Conservation (phyloP, 441 rosid genomes). For the Populus hybrid region DNA sequence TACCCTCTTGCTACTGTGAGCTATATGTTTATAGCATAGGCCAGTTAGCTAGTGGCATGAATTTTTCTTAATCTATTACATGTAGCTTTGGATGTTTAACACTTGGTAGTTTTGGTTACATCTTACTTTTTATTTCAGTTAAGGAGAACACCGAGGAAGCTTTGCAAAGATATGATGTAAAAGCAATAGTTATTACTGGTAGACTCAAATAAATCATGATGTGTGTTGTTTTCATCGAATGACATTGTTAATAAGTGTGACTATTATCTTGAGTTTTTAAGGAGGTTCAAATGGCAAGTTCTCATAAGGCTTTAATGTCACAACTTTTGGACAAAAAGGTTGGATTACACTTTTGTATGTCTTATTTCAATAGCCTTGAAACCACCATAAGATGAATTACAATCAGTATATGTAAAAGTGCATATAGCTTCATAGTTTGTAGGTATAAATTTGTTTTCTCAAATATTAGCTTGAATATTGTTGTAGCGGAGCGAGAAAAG, state of each 20-base stretch:
- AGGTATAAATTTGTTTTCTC: background rate
- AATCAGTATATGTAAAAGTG: no score
- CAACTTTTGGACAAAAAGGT: conserved; percentile 59
- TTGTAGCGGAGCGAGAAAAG: conserved; percentile 39
- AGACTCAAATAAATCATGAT: conserved; percentile 11
- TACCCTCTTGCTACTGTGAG: no score
- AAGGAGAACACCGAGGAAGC: conserved; percentile 60
- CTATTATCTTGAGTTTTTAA: background rate
- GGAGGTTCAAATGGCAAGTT: conserved; percentile 68
- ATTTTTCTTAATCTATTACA: no score
- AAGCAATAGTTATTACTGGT: conserved; percentile 72
- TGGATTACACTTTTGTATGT: conserved; percentile 2
- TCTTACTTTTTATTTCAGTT: conserved; percentile 30
- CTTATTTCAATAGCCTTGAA: background rate
- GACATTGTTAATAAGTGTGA: no score
- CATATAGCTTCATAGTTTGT: background rate
- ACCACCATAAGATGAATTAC: background rate
- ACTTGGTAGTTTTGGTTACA: no score
- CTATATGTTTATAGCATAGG: no score
- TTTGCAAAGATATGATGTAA: conserved; percentile 61
- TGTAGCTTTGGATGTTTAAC: no score
- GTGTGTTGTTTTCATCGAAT: background rate
- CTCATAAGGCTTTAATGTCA: conserved; percentile 73
- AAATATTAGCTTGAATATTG: background rate
- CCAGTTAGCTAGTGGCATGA: no score